Evolutionary conservation across 768 basidiomycete genomes (phyloP), one percentile per base, ranked within the genome.

Genomic region (Megacollybia marginata): DNA sequence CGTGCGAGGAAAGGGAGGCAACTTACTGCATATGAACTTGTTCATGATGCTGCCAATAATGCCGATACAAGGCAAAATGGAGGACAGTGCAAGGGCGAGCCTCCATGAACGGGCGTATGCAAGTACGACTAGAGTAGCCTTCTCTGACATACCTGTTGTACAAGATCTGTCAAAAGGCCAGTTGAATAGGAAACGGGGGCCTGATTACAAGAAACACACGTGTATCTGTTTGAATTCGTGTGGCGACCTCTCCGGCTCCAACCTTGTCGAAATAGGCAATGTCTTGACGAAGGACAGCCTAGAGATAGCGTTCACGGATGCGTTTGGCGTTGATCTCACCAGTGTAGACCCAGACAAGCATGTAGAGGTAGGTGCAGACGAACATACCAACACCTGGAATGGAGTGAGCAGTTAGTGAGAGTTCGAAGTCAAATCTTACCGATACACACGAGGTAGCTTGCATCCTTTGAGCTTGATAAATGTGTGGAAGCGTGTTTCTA

Each of bases 161-260:
- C 82, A 38, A 95, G 66, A 69, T 95, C 87, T 89, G 46, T 16
- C 50, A 23, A 45, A 9, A 35, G 5, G 15, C 6, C 44, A 9
- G 38, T 40, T 2, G 15, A 16, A 9, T 53, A 12, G 33, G 46
- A 9, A 32, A 33, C 6, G 5, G 35, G 19, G n/a, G n/a, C n/a
- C n/a, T n/a, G n/a, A n/a, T n/a, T n/a, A n/a, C n/a, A n/a, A 18
- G 31, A 47, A 15, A 69, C 81, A 54, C 60, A 87, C 87, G 89
- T 19, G 86, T 89, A 62, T 90, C 87, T 0, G 88, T 88, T 62
- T 90, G 85, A 54, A 96, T 96, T 42, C 92, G 82, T 9, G 93
- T 95, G 0, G 94, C 86, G 16, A 97, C 85, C 62, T 96, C 94
- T 52, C 94, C 94, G 5, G 93, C 85, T 34, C 94, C 92, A 48